Evolutionary conservation across 2,329 filamentous ascomycete species (phyloP), one percentile per base, ranked within the genome.

Genomic region (Pochonia chlamydosporia): DNA sequence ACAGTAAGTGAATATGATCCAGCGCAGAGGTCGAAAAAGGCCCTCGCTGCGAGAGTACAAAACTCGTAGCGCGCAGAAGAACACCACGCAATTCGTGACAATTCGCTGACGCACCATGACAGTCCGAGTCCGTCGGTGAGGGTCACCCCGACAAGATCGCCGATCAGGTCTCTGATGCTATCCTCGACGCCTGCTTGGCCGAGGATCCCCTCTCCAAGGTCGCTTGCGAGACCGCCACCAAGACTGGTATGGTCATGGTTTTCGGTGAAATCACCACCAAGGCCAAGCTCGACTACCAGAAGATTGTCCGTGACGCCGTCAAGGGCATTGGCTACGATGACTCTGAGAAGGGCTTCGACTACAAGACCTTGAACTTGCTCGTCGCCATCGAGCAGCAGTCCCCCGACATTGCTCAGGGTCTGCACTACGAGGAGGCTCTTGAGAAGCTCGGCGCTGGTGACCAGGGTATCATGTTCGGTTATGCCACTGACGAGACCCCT

Each of bases 381-480:
- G 91, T 97, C 63, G 93, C 92, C 74, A 96, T 99, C 72, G 93
- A 99, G 85, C 84, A 99, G 78, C 93, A 99, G 77, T 97, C 92
- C 52, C 88, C 92, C 64, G 93, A 99, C 73, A 99, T 99, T 66
- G 93, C 93, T 61, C 93, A 97, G 78, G 93, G 93, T 81, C 89
- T 99, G 49, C 89, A 97, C 81, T 95, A 95, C 72, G 93, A 99
- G 58, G 82, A 96, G 79, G 90, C 89, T 59, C 86, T 99, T 43
- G 93, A 99, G 84, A 85, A 95, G 76, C 85, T 99, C 57, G 93
- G 93, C 73, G 93, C 93, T 54, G 93, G 93, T 86, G 93, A 99
- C 75, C 93, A 99, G 81, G 93, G 93, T 80, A 96, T 99, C 81
- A 99, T 99, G 93, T 99, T 99, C 74, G 93, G 93, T 64, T 99